Evolutionary conservation across 345 rosid species (phyloP).

Genomic region (Cardiospermum halicacabum): DNA sequence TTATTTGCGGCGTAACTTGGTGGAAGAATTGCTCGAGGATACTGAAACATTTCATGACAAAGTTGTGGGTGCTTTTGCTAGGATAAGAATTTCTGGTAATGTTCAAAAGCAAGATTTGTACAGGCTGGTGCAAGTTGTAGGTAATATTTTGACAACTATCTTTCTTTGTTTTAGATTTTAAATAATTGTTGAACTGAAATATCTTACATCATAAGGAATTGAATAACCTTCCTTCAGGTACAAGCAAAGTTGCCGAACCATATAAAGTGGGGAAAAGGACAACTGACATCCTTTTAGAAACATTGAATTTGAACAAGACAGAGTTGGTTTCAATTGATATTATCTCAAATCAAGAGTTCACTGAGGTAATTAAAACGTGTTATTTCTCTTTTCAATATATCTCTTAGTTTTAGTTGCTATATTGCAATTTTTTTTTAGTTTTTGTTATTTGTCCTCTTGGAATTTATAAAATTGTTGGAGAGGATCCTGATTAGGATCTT

Average conservation of each 20-base stretch:
- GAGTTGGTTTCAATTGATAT: constrained; percentile 84
- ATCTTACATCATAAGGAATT: constrained; percentile 9
- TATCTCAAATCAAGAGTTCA: constrained; percentile 96
- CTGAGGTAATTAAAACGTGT: constrained; percentile 58
- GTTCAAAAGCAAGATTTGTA: constrained; percentile 95
- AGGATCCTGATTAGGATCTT: constrained; percentile 8
- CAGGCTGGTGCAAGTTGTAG: constrained; percentile 93
- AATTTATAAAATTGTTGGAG: not conserved
- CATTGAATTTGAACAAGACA: constrained; percentile 86
- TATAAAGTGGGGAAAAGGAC: constrained; percentile 89
- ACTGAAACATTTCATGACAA: constrained; percentile 68
- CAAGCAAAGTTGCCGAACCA: constrained; percentile 71
- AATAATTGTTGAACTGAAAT: not conserved
- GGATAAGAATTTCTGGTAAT: constrained; percentile 88
- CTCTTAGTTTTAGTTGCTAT: constrained; percentile 2
- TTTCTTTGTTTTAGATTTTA: constrained; percentile 10
- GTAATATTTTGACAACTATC: constrained; percentile 37
- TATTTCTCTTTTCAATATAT: not conserved
- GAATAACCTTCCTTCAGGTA: constrained; percentile 48
- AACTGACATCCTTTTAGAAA: constrained; percentile 69
- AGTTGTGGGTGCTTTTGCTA: constrained; percentile 84
- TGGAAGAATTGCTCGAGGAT: constrained; percentile 85
- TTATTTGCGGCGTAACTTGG: constrained; percentile 80
- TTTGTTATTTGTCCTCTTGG: no score
- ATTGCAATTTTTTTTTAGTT: not conserved